Base-by-base conservation (phyloP, 2,329 filamentous ascomycete genomes). In the Plectosphaerella cucumerina region DNA sequence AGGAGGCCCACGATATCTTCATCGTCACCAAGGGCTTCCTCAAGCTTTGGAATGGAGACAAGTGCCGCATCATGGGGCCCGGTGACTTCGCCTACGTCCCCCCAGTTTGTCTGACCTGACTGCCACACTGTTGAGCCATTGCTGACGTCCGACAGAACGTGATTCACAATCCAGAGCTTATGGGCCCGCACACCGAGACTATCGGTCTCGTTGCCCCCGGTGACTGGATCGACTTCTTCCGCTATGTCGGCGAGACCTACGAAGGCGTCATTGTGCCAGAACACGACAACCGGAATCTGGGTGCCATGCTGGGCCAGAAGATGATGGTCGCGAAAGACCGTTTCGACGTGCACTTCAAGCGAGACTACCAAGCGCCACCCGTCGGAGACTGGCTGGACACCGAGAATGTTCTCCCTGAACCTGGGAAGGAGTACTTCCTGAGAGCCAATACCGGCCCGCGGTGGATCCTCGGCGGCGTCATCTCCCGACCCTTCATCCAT, bases 171-270 rank as follows among this genome's bases (percentile, higher is more conserved):
- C 79, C 79, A 5, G 74, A 81, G 50, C 66, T 80, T 22, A 65
- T 79, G 1, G 77, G 77, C 1, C 70, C 76, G 0, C 76, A 82
- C 54, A 78, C 77, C 2, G 80, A 83, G 54, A 72, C 73, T 18
- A 64, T 78, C 2, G 78, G 79, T 14, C 62, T 84, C 4, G 75
- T 83, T 23, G 76, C 76, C 0, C 80, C 80, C 0, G 80, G 78
- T 5, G 78, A 80, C 58, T 83, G 80, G 80, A 68, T 81, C 23
- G 78, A 83, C 56, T 83, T 84, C 66, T 84, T 83, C 66, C 72
- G 80, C 47, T 76, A 80, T 59, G 72, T 83, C 8, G 72, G 72
- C 23, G 79, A 83, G 60, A 67, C 74, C 0, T 82, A 76, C 50
- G 55, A 65, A 4, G 78, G 79, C 1, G 57, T 75, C 1, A 55